Conservation (phyloP, 2,329 filamentous ascomycete species). For the Trichoderma sp. region DNA sequence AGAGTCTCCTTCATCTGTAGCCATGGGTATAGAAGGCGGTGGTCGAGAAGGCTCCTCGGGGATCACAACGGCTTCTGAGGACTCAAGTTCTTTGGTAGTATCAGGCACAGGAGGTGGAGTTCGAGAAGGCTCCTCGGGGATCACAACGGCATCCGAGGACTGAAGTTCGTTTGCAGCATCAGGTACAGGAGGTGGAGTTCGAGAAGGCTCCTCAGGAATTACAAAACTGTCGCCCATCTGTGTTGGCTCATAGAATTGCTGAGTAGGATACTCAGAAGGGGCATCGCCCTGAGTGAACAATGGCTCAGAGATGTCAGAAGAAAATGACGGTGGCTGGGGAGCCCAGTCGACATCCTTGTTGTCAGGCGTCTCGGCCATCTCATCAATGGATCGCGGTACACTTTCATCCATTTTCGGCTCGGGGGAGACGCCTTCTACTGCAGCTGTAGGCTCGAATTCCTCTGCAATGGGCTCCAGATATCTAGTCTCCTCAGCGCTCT, state of each 20-base stretch:
- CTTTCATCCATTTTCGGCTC: neutral
- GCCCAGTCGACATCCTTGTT: neutral
- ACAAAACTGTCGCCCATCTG: slow-evolving; percentile 25
- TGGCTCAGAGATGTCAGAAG: slow-evolving; percentile 30
- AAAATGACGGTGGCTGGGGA: slow-evolving; percentile 16
- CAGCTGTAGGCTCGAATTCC: neutral
- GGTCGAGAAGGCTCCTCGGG: neutral
- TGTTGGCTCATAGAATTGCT: slow-evolving; percentile 25
- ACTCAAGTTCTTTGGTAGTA: slow-evolving; percentile 18
- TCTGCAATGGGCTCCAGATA: neutral
- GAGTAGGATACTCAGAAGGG: slow-evolving; percentile 26
- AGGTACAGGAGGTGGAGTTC: neutral
- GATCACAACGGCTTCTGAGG: slow-evolving; percentile 18
- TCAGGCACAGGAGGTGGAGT: neutral
- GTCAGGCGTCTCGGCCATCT: neutral
- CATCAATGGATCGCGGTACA: neutral
- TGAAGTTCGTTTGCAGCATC: neutral
- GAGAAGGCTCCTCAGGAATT: neutral
- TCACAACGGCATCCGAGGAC: too few species aligned
- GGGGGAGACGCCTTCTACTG: neutral
- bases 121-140: neutral
- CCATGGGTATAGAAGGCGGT: neutral
- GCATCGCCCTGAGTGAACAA: slow-evolving; percentile 33
- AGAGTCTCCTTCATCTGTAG: neutral
- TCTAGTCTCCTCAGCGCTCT: neutral